Evolutionary conservation across 345 rosid species (phyloP).

Genomic region (Euclidium syriacum): DNA sequence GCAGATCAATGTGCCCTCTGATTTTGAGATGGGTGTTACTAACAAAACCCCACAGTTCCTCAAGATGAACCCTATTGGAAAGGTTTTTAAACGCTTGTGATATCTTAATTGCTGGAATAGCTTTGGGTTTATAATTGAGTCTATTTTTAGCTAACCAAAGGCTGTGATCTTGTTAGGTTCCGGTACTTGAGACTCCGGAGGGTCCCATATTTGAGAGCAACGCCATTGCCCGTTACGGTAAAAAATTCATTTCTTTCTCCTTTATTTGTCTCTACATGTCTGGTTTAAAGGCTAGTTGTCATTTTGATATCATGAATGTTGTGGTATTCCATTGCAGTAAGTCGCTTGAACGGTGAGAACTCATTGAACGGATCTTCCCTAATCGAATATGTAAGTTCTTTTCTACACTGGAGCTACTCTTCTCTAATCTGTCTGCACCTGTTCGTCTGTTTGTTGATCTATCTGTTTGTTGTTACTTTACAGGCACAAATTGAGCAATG

Average conservation of each 20-base stretch:
- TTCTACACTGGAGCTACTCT: background rate
- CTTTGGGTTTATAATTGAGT: background rate
- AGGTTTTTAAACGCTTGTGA: constrained; percentile 40
- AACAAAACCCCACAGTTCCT: constrained; percentile 80
- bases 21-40: constrained; percentile 76
- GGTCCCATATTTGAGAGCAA: constrained; percentile 35
- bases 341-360: constrained; percentile 55
- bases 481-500: constrained; percentile 93
- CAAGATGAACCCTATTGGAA: constrained; percentile 91
- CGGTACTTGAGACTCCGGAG: constrained; percentile 30
- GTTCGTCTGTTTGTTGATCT: background rate
- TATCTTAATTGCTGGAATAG: background rate
- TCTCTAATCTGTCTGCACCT: background rate
- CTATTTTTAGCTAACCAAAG: background rate
- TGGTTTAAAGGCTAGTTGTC: background rate
- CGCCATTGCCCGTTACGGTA: constrained; percentile 37
- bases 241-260: background rate
- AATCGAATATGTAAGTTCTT: constrained; percentile 56
- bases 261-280: background rate
- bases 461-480: constrained; percentile 8
- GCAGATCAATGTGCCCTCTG: constrained; percentile 46
- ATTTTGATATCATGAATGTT: constrained; percentile 11
- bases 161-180: constrained; percentile 20
- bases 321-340: constrained; percentile 40
- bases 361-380: constrained; percentile 59